Base-by-base conservation (phyloP, 257 asterid species). In the Ajuga chamaepitys region DNA sequence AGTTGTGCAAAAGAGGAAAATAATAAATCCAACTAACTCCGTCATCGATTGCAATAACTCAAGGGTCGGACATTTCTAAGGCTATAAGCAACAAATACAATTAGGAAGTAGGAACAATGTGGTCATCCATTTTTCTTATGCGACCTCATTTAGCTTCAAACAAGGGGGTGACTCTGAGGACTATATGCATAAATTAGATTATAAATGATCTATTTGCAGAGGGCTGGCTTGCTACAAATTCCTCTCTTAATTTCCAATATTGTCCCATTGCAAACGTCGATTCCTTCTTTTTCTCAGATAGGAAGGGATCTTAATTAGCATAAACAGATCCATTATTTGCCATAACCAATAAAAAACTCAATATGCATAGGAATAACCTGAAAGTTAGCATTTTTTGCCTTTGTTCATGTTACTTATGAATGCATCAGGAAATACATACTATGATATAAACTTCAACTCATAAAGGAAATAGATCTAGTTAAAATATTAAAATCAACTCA, bases 391-490 rank as follows among this genome's bases (percentile, higher is more conserved):
- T 5, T 18, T 4, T 57, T 12, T 7, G 37, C 25, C 26, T 56
- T 30, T 30, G n/a, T n/a, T n/a, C n/a, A n/a, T n/a, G n/a, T n/a
- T n/a, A n/a, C n/a, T n/a, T n/a, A n/a, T n/a, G n/a, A n/a, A n/a
- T n/a, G n/a, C n/a, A n/a, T n/a, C n/a, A n/a, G n/a, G n/a, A n/a
- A n/a, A n/a, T n/a, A n/a, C n/a, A n/a, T n/a, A n/a, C n/a, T n/a
- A n/a, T n/a, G n/a, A n/a, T n/a, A n/a, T n/a, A n/a, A n/a, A 35
- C 35, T 52, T 67, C 66, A 41, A 64, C 63, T 64, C 16, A 18
- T 34, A 62, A 20, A 32, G 35, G 64, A 57, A 48, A 55, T 18
- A 62, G 47, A 37, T 58, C 69, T 2, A 59, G 28, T 14, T 53
- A 46, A 74, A 40, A 57, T 57, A 37, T 40, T 20, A n/a, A 20